These are phyloP conservation scores for Torrubiellomyces zombiae DNA, from an alignment of 2,329 filamentous ascomycete species.

Conservation along the genomic window DNA sequence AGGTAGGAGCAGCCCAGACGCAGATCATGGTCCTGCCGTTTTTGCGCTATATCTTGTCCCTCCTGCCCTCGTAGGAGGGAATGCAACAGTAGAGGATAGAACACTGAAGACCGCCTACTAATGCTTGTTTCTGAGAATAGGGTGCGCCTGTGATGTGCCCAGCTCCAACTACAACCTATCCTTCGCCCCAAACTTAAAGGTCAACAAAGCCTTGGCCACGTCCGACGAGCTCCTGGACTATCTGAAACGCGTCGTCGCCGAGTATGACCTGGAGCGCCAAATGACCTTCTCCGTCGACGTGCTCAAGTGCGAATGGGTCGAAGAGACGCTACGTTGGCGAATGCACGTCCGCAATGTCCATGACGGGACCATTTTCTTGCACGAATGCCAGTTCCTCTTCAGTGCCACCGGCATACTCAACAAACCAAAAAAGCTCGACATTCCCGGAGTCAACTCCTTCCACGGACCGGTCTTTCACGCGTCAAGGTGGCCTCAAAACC, in stretches of 20 bases:
- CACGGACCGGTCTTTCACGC: slow-evolving; percentile 29
- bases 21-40: too few species aligned
- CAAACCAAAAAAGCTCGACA: slow-evolving; percentile 18
- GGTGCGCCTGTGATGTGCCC: slow-evolving; percentile 39
- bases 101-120: slow-evolving; percentile 1
- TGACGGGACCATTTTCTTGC: slow-evolving; percentile 9
- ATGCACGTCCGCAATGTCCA: slow-evolving; percentile 12
- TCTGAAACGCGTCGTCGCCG: slow-evolving; percentile 31
- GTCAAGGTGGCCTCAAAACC: slow-evolving; percentile 33
- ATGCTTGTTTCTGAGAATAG: slow-evolving; percentile 5
- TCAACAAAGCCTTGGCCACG: slow-evolving; percentile 39
- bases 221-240: slow-evolving; percentile 40
- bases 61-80: too few species aligned
- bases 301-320: slow-evolving; percentile 20
- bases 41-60: background rate
- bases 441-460: slow-evolving; percentile 34
- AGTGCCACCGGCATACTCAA: slow-evolving; percentile 17
- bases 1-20: slow-evolving; percentile 13
- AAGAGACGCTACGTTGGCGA: slow-evolving; percentile 17
- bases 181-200: slow-evolving; percentile 43
- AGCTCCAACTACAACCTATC: slow-evolving; percentile 43
- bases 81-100: background rate
- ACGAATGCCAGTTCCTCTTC: slow-evolving; percentile 25
- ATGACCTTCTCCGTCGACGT: slow-evolving; percentile 23
- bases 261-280: slow-evolving; percentile 21